Evolutionary conservation across 2,329 filamentous ascomycete genomes (phyloP).

Genomic region (Ceratocystis eucalypticola): DNA sequence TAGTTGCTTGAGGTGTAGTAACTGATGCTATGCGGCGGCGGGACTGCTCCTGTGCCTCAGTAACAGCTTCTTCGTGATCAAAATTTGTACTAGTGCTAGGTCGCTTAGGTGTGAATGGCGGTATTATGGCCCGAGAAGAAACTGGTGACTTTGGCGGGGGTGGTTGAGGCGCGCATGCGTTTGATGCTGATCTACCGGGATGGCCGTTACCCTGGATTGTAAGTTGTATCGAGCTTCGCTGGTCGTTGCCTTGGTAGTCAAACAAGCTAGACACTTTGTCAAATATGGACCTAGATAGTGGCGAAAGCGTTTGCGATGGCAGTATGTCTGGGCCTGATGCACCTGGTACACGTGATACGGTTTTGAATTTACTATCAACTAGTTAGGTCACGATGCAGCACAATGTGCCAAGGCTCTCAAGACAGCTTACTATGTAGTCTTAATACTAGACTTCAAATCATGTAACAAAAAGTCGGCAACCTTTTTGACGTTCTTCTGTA

Average conservation of each 20-base stretch:
- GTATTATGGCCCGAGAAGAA: not conserved
- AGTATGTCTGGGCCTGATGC: slow-evolving; percentile 12
- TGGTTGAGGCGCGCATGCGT: slow-evolving; percentile 18
- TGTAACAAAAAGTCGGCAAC: slow-evolving; percentile 62
- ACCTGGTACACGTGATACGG: slow-evolving; percentile 22
- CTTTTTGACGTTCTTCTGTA: slow-evolving; percentile 54
- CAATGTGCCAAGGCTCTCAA: not conserved
- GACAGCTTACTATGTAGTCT: slow-evolving; percentile 50
- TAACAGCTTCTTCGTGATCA: slow-evolving; percentile 6
- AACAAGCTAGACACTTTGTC: slow-evolving; percentile 26
- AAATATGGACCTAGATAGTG: slow-evolving; percentile 33
- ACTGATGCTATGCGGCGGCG: slow-evolving; percentile 15
- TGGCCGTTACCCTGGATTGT: slow-evolving; percentile 9
- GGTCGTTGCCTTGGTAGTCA: slow-evolving; percentile 14
- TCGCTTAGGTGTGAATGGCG: not conserved
- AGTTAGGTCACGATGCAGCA: slow-evolving; percentile 22
- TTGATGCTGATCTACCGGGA: slow-evolving; percentile 15
- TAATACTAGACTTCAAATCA: slow-evolving; percentile 56
- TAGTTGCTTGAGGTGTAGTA: slow-evolving; percentile 17
- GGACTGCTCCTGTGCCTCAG: slow-evolving; percentile 9
- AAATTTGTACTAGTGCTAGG: not conserved
- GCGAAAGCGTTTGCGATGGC: slow-evolving; percentile 34
- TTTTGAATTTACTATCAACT: slow-evolving; percentile 39
- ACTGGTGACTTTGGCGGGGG: slow-evolving; percentile 19
- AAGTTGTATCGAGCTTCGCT: slow-evolving; percentile 5